Conservation (phyloP, 2,329 filamentous ascomycete species). For the Colletotrichum orbiculare region DNA sequence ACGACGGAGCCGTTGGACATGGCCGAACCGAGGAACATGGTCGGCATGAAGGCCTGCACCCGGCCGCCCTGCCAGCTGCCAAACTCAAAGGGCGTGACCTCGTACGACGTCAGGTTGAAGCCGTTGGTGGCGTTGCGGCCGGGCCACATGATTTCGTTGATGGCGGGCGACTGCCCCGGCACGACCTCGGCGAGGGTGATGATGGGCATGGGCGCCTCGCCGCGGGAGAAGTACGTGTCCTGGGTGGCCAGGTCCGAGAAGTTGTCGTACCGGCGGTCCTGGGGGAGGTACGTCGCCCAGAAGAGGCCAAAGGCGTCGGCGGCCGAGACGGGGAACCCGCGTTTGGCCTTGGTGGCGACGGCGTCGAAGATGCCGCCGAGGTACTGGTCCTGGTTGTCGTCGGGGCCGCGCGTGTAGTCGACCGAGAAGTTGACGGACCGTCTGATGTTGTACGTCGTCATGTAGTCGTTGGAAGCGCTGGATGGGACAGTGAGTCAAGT, state of each 20-base stretch:
- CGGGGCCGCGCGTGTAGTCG: constrained; percentile 36
- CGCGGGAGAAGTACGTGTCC: constrained; percentile 36
- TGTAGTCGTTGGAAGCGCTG: constrained; percentile 44
- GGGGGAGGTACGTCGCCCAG: constrained; percentile 41
- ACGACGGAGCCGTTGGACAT: constrained; percentile 41
- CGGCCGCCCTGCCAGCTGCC: constrained; percentile 46
- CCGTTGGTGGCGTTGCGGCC: constrained; percentile 41
- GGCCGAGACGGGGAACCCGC: constrained; percentile 41
- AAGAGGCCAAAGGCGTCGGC: constrained; percentile 44
- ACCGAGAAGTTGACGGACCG: constrained; percentile 41
- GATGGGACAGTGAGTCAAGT: background rate
- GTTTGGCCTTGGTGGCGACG: constrained; percentile 39
- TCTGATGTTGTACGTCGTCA: constrained; percentile 34
- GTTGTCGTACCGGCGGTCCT: constrained; percentile 35
- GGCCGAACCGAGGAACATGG: constrained; percentile 43
- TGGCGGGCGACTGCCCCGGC: constrained; percentile 42
- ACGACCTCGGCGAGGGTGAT: constrained; percentile 43
- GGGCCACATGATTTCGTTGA: constrained; percentile 43
- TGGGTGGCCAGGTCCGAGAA: constrained; percentile 41
- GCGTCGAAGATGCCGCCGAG: constrained; percentile 39
- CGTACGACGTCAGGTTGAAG: constrained; percentile 46
- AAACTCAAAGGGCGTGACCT: constrained; percentile 47
- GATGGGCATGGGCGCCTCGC: constrained; percentile 44
- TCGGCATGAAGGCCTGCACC: constrained; percentile 44
- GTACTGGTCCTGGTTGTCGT: constrained; percentile 36